Evolutionary conservation across 2,329 filamentous ascomycete species (phyloP).

Genomic region (Aureobasidium sp.): DNA sequence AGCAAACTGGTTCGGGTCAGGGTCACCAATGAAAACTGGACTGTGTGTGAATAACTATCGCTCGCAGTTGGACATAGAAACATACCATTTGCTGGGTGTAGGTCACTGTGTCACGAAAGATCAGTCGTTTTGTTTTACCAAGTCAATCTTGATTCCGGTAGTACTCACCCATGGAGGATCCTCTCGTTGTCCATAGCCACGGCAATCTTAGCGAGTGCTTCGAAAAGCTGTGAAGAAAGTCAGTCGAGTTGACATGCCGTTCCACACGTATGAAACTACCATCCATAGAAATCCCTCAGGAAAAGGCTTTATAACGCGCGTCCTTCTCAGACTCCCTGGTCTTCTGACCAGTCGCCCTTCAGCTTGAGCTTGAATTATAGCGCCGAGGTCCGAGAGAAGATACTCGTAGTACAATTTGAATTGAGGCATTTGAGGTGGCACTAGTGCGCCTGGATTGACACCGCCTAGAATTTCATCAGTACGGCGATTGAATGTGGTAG

Average conservation of each 20-base stretch:
- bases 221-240: no score
- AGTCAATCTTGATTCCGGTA: no score
- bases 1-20: background rate
- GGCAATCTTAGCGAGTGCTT: constrained; percentile 2
- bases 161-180: background rate
- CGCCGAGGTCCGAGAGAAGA: background rate
- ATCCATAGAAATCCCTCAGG: constrained; percentile 9
- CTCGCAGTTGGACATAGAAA: no score
- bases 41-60: background rate
- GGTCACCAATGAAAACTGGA: background rate
- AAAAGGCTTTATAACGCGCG: background rate
- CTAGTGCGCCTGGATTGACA: background rate
- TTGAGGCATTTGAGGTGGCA: background rate
- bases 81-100: constrained; percentile 1
- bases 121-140: no score
- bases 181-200: background rate
- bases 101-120: background rate
- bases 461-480: no score
- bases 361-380: background rate
- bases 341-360: background rate
- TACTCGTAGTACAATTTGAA: constrained; percentile 8
- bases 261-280: no score
- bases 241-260: no score
- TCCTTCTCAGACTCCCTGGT: background rate
- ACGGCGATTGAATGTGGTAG: no score